A percentile compares a stretch with the other conserved stretches of the same genome.
Evolutionary conservation across 1,139 yeast genomes (phyloP).

Genomic region (Blastobotrys serpentis): DNA sequence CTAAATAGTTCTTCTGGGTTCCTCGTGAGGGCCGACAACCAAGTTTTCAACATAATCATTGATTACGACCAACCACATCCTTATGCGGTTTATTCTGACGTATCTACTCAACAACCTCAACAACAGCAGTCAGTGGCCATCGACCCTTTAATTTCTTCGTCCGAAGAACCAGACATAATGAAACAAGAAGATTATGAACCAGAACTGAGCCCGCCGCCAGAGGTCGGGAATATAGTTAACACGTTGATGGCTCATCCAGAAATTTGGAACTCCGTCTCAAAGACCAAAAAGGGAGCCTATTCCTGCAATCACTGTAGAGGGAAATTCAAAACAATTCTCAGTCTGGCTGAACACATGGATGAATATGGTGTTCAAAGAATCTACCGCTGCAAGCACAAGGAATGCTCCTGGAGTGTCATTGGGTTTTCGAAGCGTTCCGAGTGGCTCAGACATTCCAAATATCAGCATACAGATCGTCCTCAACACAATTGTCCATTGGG

Average conservation of each 20-base stretch:
- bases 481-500: conserved; percentile 36
- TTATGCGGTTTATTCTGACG: neutral
- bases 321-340: conserved; percentile 43
- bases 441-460: conserved; percentile 58
- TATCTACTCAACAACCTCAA: neutral
- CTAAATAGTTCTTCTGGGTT: neutral
- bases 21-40: neutral
- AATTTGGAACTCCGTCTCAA: conserved; percentile 13
- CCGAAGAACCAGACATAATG: no score
- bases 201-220: neutral
- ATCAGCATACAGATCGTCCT: conserved; percentile 47
- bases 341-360: conserved; percentile 51
- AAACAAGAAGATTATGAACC: neutral
- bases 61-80: neutral
- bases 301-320: conserved; percentile 53
- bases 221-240: neutral
- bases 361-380: conserved; percentile 43
- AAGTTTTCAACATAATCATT: neutral
- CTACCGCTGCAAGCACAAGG: conserved; percentile 51
- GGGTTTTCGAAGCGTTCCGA: conserved; percentile 63
- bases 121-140: no score
- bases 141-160: no score
- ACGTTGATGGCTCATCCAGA: neutral
- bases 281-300: conserved; percentile 48
- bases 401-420: conserved; percentile 61